Conservation (phyloP, 768 basidiomycete species). For the Chalciporus chontae region DNA sequence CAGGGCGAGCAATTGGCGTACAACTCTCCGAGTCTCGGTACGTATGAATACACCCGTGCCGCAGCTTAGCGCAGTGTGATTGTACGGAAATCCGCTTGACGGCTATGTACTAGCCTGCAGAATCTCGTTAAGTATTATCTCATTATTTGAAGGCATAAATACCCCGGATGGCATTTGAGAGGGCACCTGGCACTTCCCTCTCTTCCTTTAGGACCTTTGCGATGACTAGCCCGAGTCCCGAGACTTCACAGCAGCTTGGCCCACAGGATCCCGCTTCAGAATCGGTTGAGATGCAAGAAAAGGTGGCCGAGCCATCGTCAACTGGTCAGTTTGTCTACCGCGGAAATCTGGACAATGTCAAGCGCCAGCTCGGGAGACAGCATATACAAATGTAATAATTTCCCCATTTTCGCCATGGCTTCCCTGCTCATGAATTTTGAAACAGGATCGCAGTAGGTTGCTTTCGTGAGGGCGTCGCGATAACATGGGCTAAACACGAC, state of each 20-base stretch:
- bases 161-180: too few relatives aligned
- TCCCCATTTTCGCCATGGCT: neutral
- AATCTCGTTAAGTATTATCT: too few relatives aligned
- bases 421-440: neutral
- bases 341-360: conserved; percentile 13
- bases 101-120: too few relatives aligned
- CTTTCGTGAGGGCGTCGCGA: neutral
- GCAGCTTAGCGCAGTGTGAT: too few relatives aligned
- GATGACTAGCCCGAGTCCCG: neutral
- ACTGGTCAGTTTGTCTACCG: conserved; percentile 14
- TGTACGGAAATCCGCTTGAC: too few relatives aligned
- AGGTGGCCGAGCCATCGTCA: neutral
- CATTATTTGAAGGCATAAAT: too few relatives aligned
- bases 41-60: too few relatives aligned
- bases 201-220: too few relatives aligned
- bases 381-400: conserved; percentile 19
- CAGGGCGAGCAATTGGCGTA: too few relatives aligned
- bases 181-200: too few relatives aligned
- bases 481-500: neutral
- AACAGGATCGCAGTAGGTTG: conserved; percentile 21
- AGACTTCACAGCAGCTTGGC: too few relatives aligned
- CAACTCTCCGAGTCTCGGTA: too few relatives aligned
- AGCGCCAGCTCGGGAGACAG: conserved; percentile 17
- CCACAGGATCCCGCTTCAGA: neutral
- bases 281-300: neutral